These are phyloP conservation scores for Fonsecaea erecta DNA, from an alignment of 2,329 filamentous ascomycete genomes.

Conservation along the genomic window DNA sequence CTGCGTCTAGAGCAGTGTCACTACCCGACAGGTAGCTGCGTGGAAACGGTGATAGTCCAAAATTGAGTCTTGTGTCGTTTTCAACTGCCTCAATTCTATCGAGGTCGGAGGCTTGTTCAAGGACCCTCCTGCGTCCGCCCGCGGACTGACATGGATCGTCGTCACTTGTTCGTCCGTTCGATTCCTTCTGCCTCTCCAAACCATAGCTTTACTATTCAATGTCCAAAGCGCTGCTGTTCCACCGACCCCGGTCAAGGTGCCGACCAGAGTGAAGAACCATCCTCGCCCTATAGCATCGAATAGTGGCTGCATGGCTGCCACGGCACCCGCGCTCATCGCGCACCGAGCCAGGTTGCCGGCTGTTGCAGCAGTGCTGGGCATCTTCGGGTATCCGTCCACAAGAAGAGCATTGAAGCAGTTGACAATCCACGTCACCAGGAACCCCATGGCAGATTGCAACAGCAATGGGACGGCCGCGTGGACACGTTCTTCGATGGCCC, in stretches of 20 bases:
- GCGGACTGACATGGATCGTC: too few relatives aligned
- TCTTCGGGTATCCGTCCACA: conserved; percentile 25
- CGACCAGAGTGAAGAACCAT: conserved; percentile 20
- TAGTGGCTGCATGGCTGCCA: conserved; percentile 19
- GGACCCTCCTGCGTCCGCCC: too few relatives aligned
- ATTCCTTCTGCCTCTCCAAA: too few relatives aligned
- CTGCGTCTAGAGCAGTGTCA: too few relatives aligned
- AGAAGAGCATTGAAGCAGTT: conserved; percentile 17
- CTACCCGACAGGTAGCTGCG: too few relatives aligned
- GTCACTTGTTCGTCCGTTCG: too few relatives aligned
- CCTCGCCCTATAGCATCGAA: conserved; percentile 18
- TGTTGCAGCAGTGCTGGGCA: conserved; percentile 42
- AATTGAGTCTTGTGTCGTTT: too few relatives aligned
- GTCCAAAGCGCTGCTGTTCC: not conserved
- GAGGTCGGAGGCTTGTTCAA: too few relatives aligned
- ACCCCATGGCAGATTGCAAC: conserved; percentile 31
- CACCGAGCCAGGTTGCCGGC: conserved; percentile 43
- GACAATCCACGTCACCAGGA: conserved; percentile 4
- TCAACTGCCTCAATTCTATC: too few relatives aligned
- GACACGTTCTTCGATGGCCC: conserved; percentile 45
- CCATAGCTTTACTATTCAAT: not conserved
- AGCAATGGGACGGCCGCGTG: conserved; percentile 42
- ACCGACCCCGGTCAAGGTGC: not conserved
- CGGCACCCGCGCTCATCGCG: not conserved
- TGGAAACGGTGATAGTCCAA: too few relatives aligned